A percentile compares a stretch with the other conserved stretches of the same genome.
Conservation (phyloP, 345 rosid genomes). For the Lepidium didymum region DNA sequence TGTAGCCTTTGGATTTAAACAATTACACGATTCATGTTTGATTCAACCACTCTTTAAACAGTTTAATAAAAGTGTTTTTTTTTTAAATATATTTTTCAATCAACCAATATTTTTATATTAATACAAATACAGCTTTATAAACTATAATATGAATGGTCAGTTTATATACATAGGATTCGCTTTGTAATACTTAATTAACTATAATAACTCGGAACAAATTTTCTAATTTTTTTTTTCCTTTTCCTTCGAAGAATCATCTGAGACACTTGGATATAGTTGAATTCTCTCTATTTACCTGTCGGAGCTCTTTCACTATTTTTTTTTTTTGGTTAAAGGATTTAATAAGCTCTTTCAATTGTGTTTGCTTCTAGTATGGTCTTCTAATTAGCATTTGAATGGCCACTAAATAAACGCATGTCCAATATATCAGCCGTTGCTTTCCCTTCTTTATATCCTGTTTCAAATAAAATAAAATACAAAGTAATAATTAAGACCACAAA, state of each 20-base stretch:
- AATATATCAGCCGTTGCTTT: constrained; percentile 50
- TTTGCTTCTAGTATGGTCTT: constrained; percentile 42
- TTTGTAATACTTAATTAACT: neutral
- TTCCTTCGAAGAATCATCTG: constrained; percentile 6
- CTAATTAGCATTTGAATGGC: constrained; percentile 53
- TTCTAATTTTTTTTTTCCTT: neutral
- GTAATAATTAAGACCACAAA: neutral
- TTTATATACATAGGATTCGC: constrained; percentile 11
- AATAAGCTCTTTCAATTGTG: constrained; percentile 5
- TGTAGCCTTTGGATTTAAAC: neutral
- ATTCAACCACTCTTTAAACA: too few species aligned
- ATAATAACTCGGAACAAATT: neutral
- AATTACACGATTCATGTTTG: neutral
- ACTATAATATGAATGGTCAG: neutral
- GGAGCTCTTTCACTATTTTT: neutral
- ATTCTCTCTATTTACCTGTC: constrained; percentile 36
- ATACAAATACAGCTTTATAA: neutral
- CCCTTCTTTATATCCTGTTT: constrained; percentile 62
- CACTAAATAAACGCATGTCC: constrained; percentile 62
- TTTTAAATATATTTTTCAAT: neutral
- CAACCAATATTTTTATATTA: neutral
- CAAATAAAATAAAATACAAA: constrained; percentile 5
- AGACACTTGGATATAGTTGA: constrained; percentile 17
- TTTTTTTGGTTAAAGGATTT: too few species aligned
- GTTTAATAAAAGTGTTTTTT: neutral